Percentiles rank a stretch among this genome's conserved stretches.
phyloP scores from a whole-genome alignment of 345 rosid genomes.

The Brassica cretica region DNA sequence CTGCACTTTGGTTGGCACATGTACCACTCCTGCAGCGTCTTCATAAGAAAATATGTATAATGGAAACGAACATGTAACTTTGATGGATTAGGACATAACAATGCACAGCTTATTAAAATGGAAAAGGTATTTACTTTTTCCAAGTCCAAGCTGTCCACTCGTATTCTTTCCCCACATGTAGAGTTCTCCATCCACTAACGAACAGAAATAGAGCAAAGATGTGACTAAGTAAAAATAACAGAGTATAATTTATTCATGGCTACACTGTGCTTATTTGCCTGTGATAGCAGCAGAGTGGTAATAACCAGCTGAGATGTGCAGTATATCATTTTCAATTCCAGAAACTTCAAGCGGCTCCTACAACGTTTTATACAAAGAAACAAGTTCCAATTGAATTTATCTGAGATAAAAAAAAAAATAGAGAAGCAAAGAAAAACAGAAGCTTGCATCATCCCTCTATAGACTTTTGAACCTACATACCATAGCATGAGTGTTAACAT shows the following conservation, averaged over 20 bases:
- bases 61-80: conserved; percentile 8
- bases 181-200: conserved; percentile 78
- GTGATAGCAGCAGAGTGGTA: conserved; percentile 90
- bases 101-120: neutral
- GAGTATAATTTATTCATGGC: too few species aligned
- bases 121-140: conserved; percentile 60
- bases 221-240: neutral
- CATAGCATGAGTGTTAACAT: conserved; percentile 47
- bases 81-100: conserved; percentile 10
- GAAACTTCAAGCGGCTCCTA: conserved; percentile 80
- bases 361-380: conserved; percentile 23
- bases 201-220: conserved; percentile 5
- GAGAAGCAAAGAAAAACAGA: neutral
- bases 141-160: conserved; percentile 93
- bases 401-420: conserved; percentile 1
- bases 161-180: conserved; percentile 94
- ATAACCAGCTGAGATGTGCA: conserved; percentile 81
- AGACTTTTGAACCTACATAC: conserved; percentile 22
- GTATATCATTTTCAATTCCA: conserved; percentile 62
- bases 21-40: conserved; percentile 64
- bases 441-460: conserved; percentile 2
- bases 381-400: neutral
- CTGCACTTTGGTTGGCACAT: conserved; percentile 69
- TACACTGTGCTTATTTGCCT: conserved; percentile 43
- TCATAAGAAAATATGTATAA: conserved; percentile 30